Base-by-base conservation (phyloP, 495 filamentous ascomycete genomes). In the Margaritispora aquatica region DNA sequence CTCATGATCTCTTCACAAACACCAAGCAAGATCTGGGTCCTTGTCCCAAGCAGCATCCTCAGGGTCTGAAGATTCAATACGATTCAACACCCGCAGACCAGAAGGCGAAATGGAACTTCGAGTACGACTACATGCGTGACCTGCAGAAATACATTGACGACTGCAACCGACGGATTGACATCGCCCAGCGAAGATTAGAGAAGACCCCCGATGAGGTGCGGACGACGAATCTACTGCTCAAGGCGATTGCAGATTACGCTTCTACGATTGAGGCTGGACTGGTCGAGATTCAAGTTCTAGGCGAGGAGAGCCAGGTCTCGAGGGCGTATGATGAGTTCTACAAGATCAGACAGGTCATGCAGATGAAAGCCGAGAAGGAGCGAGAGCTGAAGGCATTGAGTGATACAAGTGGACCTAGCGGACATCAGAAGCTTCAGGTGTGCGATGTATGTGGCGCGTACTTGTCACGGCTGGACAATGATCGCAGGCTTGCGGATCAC, bases 1-100 rank as follows among this genome's bases (percentile, higher is more conserved):
- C 94, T 4, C 93, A 97, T 77, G 94, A 99, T 75, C 92, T 97
- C 69, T 99, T 99, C 83, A 97, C 92, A 61, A 99, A 99, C 76
- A 99, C 94, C 41, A 97, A 96, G 75, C 90, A 96, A 81, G 94
- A 99, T 71, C 81, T 97, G 27, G 94, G 94, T 20, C 85, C 84
- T 0, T 99, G 94, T 67, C 84, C 90, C 31, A 94, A 94, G 73
- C 84, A 93, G 44, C 94, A 99, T 73, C 88, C 83, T 57, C 92
- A 96, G 70, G 82, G 85, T 24, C 80, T 96, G 55, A 96, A 96
- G 70, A 76, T 82, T 36, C 91, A 97, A 69, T 97, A 96, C 74
- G 88, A 94, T 62, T 72, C 84, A 29, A 75, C 83, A 1, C 73
- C 84, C 26, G 74, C 82, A 3, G 66, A 82, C 19, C 87, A 93